Conservation (phyloP, 108 stramenopile genomes). For the Cyclotella baltica region DNA sequence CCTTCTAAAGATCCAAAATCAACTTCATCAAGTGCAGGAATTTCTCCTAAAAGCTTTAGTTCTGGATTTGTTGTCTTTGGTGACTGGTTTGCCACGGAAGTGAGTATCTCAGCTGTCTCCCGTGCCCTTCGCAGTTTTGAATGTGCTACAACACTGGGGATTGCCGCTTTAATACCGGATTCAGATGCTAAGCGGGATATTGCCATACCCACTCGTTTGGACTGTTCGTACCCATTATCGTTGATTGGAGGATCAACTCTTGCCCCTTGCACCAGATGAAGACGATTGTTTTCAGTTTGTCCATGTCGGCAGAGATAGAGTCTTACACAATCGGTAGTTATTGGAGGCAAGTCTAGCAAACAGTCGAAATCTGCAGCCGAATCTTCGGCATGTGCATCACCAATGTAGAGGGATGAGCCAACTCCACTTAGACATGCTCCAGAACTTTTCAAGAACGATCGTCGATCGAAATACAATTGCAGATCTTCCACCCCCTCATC, state of each 20-base stretch:
- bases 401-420: neutral
- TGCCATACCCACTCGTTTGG: conserved; percentile 59
- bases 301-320: conserved; percentile 88
- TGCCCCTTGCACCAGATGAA: conserved; percentile 76
- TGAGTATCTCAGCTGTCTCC: conserved; percentile 67
- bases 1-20: conserved; percentile 82
- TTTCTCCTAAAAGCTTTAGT: conserved; percentile 29
- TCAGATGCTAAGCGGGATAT: conserved; percentile 40
- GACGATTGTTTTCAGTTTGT: conserved; percentile 84
- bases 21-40: conserved; percentile 65
- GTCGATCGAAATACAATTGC: neutral
- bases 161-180: neutral
- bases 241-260: conserved; percentile 76
- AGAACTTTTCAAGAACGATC: conserved; percentile 3
- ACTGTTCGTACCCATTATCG: conserved; percentile 60
- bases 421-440: neutral
- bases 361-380: conserved; percentile 55
- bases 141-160: conserved; percentile 56
- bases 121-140: conserved; percentile 62
- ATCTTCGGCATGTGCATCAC: neutral
- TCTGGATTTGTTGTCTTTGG: neutral
- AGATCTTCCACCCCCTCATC: neutral
- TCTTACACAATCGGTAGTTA: conserved; percentile 57
- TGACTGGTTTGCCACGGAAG: conserved; percentile 5
- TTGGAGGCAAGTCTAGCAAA: conserved; percentile 72